Percentiles rank a stretch among this genome's conserved stretches.
Evolutionary conservation across 208 protist species (phyloP).

Genomic region (Blastocrithidia nonstop): DNA sequence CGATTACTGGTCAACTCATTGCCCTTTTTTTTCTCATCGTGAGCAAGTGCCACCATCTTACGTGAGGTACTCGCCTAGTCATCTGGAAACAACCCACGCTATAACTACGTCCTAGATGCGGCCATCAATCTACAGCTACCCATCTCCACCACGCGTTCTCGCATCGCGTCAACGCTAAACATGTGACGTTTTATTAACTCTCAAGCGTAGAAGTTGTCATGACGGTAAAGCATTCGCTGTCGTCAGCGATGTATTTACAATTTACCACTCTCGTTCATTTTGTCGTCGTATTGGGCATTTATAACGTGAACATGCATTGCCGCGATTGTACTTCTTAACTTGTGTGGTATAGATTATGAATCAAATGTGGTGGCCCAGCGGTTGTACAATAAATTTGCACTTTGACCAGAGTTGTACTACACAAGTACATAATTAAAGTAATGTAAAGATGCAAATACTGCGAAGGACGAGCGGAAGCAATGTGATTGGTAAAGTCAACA

Average conservation of each 20-base stretch:
- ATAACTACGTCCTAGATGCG: slow-evolving; percentile 80
- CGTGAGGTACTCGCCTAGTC: slow-evolving; percentile 79
- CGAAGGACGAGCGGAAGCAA: too few species aligned
- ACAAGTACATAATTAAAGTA: too few species aligned
- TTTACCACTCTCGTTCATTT: slow-evolving; percentile 66
- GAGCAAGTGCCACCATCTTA: slow-evolving; percentile 75
- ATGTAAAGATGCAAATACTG: too few species aligned
- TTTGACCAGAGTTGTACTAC: slow-evolving; percentile 60
- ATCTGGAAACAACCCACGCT: slow-evolving; percentile 67
- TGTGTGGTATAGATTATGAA: slow-evolving; percentile 73
- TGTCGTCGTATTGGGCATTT: slow-evolving; percentile 82
- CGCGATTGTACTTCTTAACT: slow-evolving; percentile 45
- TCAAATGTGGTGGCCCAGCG: slow-evolving; percentile 71
- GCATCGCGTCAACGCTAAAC: slow-evolving; percentile 77
- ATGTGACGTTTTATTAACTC: slow-evolving; percentile 80
- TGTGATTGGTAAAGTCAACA: too few species aligned
- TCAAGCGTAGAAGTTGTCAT: slow-evolving; percentile 72
- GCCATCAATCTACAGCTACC: slow-evolving; percentile 82
- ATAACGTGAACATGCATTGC: slow-evolving; percentile 50
- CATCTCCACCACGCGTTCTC: slow-evolving; percentile 71
- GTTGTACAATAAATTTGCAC: slow-evolving; percentile 61
- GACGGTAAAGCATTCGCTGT: slow-evolving; percentile 40
- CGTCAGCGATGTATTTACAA: slow-evolving; percentile 72
- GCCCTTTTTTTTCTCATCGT: slow-evolving; percentile 64
- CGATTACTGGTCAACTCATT: slow-evolving; percentile 76